Evolutionary conservation across 176 grass and related monocot genomes (phyloP), one percentile per base, ranked within the genome.

Genomic region (Saccharum officinarum): DNA sequence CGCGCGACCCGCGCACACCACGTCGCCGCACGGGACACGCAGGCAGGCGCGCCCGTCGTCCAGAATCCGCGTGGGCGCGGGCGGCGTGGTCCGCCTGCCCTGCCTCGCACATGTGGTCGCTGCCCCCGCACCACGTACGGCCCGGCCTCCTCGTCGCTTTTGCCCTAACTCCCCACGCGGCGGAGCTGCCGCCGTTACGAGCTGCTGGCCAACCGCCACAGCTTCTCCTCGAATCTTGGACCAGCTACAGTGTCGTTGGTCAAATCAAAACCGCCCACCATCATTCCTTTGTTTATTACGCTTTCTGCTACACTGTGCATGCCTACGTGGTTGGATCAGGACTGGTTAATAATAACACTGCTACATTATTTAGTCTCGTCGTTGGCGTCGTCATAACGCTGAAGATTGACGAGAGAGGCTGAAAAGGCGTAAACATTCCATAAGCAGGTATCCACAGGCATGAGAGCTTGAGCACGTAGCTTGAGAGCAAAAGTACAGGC

Each of bases 81-180:
- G 50, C 50, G 50, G 20, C 50, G 50, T 55, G 50, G 50, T 55
- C 17, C 17, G 50, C 6, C 50, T 55, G 50, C 50, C 2, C 15
- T 7, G 17, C 50, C 52, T 3, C 66, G 80, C 86, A 84, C 80
- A 84, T 88, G 81, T 88, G 86, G 7, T 17, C 54, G 52, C 74
- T 6, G 57, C 47, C 3, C 59, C 76, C 42, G 55, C 40, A 20
- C 22, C 84, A 67, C 85, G 78, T 67, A 75, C 25, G 42, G 71
- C 44, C n/a, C 7, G 14, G 0, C 7, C 66, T 15, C 20, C 3
- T 31, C 44, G 12, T 34, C 42, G 2, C 15, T 50, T 50, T 50
- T 50, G 3, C 47, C 47, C 12, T 1, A 6, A 1, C 50, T 17
- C 0, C 16, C 50, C 50, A 55, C 50, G 50, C 50, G 50, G 50